These are phyloP conservation scores for Fusarium begoniae DNA, from an alignment of 2,329 filamentous ascomycete genomes.

Conservation along the genomic window DNA sequence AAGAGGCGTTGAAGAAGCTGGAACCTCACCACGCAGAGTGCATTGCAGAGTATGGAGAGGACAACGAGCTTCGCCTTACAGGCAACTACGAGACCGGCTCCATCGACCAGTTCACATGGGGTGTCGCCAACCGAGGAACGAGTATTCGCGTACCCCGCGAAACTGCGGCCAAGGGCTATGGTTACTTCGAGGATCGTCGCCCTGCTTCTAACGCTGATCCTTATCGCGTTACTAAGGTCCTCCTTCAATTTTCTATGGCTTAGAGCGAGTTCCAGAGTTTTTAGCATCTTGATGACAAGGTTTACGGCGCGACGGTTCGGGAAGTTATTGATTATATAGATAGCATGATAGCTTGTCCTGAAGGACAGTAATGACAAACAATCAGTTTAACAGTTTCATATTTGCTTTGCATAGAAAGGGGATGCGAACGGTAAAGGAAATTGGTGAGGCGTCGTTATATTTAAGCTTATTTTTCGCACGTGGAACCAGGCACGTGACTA, in stretches of 20 bases:
- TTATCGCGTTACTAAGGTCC: constrained; percentile 83
- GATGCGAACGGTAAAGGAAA: too few species aligned
- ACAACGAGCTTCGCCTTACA: constrained; percentile 93
- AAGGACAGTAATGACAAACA: constrained; percentile 20
- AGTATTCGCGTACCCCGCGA: constrained; percentile 93
- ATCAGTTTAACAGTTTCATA: too few species aligned
- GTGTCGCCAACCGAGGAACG: constrained; percentile 94
- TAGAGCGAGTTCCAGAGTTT: constrained; percentile 18
- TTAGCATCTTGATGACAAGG: not conserved
- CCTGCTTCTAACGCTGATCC: constrained; percentile 88
- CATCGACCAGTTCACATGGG: constrained; percentile 90
- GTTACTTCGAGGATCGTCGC: constrained; percentile 90
- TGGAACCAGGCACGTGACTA: too few species aligned
- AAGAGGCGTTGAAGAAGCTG: constrained; percentile 84
- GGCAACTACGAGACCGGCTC: constrained; percentile 92
- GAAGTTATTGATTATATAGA: constrained; percentile 26
- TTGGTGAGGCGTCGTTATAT: too few species aligned
- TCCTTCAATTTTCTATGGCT: constrained; percentile 49
- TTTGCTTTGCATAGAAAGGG: too few species aligned
- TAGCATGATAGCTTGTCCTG: constrained; percentile 14
- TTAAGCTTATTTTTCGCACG: too few species aligned
- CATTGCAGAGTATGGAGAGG: constrained; percentile 94
- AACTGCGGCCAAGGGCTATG: constrained; percentile 85
- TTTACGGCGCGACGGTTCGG: constrained; percentile 22
- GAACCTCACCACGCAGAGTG: constrained; percentile 81